Evolutionary conservation across 805 yeast species (phyloP), one percentile per base, ranked within the genome.

Genomic region (Candida ovalis): DNA sequence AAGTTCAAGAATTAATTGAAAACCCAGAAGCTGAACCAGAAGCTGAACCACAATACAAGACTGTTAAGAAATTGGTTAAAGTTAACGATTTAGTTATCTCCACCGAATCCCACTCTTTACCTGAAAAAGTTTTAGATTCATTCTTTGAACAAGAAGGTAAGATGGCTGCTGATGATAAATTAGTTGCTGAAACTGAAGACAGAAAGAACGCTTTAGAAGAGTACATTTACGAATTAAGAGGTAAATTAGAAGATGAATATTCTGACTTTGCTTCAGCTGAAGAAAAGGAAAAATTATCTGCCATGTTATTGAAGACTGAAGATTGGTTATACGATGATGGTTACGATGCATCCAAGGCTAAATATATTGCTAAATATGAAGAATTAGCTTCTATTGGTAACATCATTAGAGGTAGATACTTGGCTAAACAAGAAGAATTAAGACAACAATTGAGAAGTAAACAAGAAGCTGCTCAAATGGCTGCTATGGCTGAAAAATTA

Each of bases 261-360:
- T 79, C 87, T 58, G 83, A 77, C 61, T 94, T 91, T 68, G 97
- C 97, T 49, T 78, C 86, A 58, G 95, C 86, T 51, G 89, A 82
- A 63, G 99, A 94, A 80, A 92, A 92, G 81, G 75, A 73, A 56
- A 86, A 80, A 66, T 78, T 94, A 64, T 69, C 79, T 43, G 86
- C 74, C 52, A 78, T 86, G 78, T 80, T 94, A 67, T 68, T 77
- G 64, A 85, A 83, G 70, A 82, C 98, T 57, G 99, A 94, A 80
- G 97, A 92, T 67, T 94, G 99, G 99, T 82, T 94, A 64, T 94
- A 94, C 73, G 96, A 87, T 54, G 99, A 90, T 49, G 98, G 98
- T 66, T 90, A 88, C 68, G 99, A 94, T 71, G 81, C 97, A 54
- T 79, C 91, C 64, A 91, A 94, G 82, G 99, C 94, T 62, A 88